Evolutionary conservation across 1,139 yeast genomes (phyloP), one percentile per base, ranked within the genome.

Genomic region (Yamadazyma dushanensis): DNA sequence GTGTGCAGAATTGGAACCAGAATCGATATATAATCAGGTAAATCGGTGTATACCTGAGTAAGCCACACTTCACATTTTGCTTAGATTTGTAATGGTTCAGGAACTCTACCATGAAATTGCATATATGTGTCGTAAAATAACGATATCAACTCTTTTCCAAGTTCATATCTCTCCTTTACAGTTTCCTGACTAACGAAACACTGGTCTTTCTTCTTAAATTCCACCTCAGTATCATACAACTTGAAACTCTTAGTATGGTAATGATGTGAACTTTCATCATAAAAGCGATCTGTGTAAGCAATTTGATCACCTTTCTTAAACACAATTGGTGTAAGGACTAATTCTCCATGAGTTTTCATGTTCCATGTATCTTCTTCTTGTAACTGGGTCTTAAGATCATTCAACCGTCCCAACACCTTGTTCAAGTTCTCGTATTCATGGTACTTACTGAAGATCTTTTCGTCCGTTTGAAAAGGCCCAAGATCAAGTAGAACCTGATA

Each of bases 301-400:
- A 55, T 35, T 16, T 38, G 37, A 17, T 45, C 31, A 2, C 35
- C 39, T 15, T 29, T 5, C 9, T 38, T 44, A 35, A 50, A 60
- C 2, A 50, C 48, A 26, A 50, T 56, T 1, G 69, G 68, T 8
- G 55, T 40, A 14, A 62, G 38, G 29, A 45, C 47, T 11, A 24
- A n/a, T 2, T 43, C 45, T 1, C 54, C 50, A 22, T 46, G 38
- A 5, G 31, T 26, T 5, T n/a, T n/a, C 3, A 38, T 26, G 14
- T 50, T 49, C 66, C 65, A 58, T 24, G 38, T 31, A 23, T 49
- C 51, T 7, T 41, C 44, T 5, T 34, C 34, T 16, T 44, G 14
- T 23, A 54, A 16, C 14, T 41, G 36, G 13, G 32, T 32, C 15
- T 41, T 38, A 10, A 53, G 30, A 16, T 33, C 41, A 17, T 36